These are phyloP conservation scores for Yamadazyma trypodendri DNA, from an alignment of 1,139 yeast genomes.

Conservation along the genomic window DNA sequence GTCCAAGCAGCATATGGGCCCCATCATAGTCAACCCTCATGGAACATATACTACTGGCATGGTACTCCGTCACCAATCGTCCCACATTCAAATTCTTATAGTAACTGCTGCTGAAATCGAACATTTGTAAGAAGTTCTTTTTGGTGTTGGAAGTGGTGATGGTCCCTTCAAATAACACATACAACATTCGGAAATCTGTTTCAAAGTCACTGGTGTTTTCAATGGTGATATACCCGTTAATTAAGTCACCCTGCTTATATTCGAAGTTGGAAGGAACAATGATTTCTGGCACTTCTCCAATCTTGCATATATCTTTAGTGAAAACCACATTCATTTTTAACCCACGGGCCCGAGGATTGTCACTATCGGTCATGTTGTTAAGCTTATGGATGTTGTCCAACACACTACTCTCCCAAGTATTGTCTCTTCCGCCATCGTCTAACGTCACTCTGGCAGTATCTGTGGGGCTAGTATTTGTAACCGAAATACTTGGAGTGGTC, in stretches of 20 bases:
- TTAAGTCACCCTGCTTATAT: constrained; percentile 40
- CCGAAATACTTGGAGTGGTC: too few relatives aligned
- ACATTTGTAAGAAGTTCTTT: constrained; percentile 40
- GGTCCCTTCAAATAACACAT: constrained; percentile 41
- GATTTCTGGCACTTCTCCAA: constrained; percentile 26
- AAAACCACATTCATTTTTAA: constrained; percentile 30
- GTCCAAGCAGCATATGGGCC: constrained; percentile 22
- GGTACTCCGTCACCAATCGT: constrained; percentile 29
- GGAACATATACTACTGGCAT: constrained; percentile 17
- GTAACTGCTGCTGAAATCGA: constrained; percentile 44
- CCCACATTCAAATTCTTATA: constrained; percentile 27
- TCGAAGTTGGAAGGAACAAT: constrained; percentile 37
- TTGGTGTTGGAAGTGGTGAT: constrained; percentile 18
- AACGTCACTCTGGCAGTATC: constrained; percentile 14
- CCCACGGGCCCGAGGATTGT: constrained; percentile 26
- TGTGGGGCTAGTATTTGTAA: too few relatives aligned
- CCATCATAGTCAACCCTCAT: constrained; percentile 24
- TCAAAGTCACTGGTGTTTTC: constrained; percentile 24
- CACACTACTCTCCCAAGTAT: constrained; percentile 37
- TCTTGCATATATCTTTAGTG: constrained; percentile 36
- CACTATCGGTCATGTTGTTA: constrained; percentile 31
- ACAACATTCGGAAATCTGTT: constrained; percentile 43
- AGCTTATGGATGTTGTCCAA: constrained; percentile 36
- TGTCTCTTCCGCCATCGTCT: constrained; percentile 31
- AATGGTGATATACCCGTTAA: constrained; percentile 38